Percentiles rank a stretch among this genome's conserved stretches.
These are phyloP conservation scores for Jackrogersella multiformis DNA, from an alignment of 495 filamentous ascomycete species.

Conservation along the genomic window DNA sequence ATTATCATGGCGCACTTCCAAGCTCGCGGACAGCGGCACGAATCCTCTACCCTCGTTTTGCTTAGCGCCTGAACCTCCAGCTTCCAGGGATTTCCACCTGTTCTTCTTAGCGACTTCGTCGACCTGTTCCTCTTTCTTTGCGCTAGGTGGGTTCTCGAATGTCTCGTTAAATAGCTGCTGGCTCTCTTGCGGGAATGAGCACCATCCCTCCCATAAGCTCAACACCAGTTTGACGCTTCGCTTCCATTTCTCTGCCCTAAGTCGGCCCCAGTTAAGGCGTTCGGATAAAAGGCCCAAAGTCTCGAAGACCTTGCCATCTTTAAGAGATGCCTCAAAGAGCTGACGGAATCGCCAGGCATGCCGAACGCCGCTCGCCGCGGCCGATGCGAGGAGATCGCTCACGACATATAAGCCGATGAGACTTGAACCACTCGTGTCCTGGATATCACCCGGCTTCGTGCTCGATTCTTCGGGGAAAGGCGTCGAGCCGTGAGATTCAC, in stretches of 20 bases:
- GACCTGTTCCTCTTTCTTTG: slow-evolving; percentile 57
- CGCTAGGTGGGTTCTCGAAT: slow-evolving; percentile 78
- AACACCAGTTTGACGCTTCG: slow-evolving; percentile 78
- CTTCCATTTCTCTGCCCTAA: slow-evolving; percentile 91
- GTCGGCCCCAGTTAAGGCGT: slow-evolving; percentile 79
- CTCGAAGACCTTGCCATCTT: slow-evolving; percentile 77
- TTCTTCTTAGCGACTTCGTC: slow-evolving; percentile 65
- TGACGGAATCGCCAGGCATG: slow-evolving; percentile 92
- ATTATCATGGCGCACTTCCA: slow-evolving; percentile 28
- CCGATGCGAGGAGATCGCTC: slow-evolving; percentile 87
- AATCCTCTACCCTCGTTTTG: slow-evolving; percentile 50
- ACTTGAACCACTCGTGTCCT: slow-evolving; percentile 76
- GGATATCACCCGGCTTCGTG: slow-evolving; percentile 43
- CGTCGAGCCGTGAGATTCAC: slow-evolving; percentile 46
- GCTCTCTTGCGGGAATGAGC: slow-evolving; percentile 79
- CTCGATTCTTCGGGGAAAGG: slow-evolving; percentile 51
- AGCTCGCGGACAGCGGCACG: slow-evolving; percentile 40
- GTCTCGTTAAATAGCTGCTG: slow-evolving; percentile 76
- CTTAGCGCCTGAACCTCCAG: slow-evolving; percentile 48
- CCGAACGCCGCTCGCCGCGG: slow-evolving; percentile 81
- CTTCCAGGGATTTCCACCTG: slow-evolving; percentile 78
- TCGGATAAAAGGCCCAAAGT: slow-evolving; percentile 80
- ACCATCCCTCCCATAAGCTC: slow-evolving; percentile 88
- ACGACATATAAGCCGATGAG: slow-evolving; percentile 87
- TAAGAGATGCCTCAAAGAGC: slow-evolving; percentile 81